These are phyloP conservation scores for Apiospora hydei DNA, from an alignment of 2,329 filamentous ascomycete genomes.

Conservation along the genomic window DNA sequence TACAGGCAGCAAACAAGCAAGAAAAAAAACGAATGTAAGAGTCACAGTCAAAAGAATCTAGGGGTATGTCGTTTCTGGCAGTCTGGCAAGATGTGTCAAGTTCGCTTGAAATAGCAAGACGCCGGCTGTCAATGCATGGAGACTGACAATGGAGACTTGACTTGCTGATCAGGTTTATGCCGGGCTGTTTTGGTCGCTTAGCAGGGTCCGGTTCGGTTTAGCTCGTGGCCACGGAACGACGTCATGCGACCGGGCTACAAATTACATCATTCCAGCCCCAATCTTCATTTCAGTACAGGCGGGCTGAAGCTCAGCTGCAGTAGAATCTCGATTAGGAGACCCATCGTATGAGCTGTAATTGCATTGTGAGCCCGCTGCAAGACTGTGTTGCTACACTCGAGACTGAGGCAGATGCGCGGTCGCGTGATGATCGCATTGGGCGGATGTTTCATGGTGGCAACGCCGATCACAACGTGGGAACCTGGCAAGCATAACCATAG, in stretches of 20 bases:
- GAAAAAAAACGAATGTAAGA: neutral
- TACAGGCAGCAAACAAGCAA: neutral
- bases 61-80: neutral
- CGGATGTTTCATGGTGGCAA: neutral
- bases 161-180: conserved; percentile 17
- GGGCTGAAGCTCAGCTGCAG: neutral
- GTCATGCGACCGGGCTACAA: neutral
- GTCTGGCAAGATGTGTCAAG: neutral
- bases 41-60: neutral
- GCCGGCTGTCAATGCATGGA: conserved; percentile 9
- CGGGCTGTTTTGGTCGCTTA: neutral
- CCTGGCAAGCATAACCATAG: neutral
- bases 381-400: neutral
- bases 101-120: neutral
- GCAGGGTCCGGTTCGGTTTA: neutral
- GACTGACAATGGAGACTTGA: neutral
- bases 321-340: neutral
- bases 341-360: neutral
- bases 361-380: neutral
- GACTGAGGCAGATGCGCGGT: neutral
- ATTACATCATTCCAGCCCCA: conserved; percentile 4
- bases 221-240: conserved; percentile 13
- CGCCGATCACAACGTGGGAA: conserved; percentile 9
- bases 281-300: neutral
- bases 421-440: neutral